Conservation (phyloP, 768 basidiomycete genomes). For the Dendrothele bispora region DNA sequence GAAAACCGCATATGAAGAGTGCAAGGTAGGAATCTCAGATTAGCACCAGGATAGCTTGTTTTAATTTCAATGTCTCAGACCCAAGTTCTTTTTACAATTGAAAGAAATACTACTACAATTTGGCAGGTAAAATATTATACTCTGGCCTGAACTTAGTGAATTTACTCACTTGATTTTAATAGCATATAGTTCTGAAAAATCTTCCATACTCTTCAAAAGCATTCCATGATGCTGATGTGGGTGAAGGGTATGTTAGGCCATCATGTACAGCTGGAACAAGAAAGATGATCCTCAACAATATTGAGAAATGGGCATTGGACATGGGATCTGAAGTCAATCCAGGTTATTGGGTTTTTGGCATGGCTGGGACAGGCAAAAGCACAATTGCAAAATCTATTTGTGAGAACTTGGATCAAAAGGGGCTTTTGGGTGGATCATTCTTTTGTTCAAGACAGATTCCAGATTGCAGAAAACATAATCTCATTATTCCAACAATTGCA, state of each 20-base stretch:
- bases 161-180: background rate
- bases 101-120: background rate
- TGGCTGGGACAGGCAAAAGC: no score
- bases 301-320: background rate
- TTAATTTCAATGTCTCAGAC: background rate
- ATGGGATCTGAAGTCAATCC: background rate
- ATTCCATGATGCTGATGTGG: background rate
- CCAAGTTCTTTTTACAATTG: background rate
- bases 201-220: background rate
- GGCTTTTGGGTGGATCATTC: background rate
- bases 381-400: background rate
- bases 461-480: background rate
- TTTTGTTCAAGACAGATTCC: conserved; percentile 4
- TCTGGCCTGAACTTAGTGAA: background rate
- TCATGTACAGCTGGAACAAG: conserved; percentile 1
- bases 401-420: background rate
- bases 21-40: background rate
- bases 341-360: background rate
- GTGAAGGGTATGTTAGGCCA: no score
- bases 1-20: background rate
- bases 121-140: background rate
- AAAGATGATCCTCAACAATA: background rate
- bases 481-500: conserved; percentile 4
- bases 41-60: background rate
- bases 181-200: background rate